Evolutionary conservation across 164 flowering plant genomes (phyloP).

Genomic region (Magnolia changhungtana): DNA sequence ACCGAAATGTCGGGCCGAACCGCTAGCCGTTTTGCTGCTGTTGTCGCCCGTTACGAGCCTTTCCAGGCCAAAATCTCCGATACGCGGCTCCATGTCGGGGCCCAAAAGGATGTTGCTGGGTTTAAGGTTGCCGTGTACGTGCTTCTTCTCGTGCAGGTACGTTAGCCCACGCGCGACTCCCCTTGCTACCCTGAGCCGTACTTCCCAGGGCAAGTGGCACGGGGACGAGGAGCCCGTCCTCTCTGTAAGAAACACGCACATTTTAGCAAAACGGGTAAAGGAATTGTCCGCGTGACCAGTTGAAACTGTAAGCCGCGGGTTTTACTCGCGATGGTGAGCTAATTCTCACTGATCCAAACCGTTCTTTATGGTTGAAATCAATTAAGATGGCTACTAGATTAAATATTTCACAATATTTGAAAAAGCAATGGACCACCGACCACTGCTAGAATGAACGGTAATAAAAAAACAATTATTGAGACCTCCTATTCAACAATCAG

Average conservation of each 20-base stretch:
- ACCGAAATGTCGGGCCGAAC: slow-evolving; percentile 73
- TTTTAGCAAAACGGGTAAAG: no score
- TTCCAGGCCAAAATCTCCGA: slow-evolving; percentile 91
- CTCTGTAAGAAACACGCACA: slow-evolving; percentile 33
- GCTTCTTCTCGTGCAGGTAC: slow-evolving; percentile 91
- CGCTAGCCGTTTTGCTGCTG: slow-evolving; percentile 46
- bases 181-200: slow-evolving; percentile 76
- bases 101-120: slow-evolving; percentile 84
- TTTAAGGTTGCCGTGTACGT: slow-evolving; percentile 91
- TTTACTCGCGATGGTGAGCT: no score
- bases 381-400: no score
- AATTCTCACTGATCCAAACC: no score
- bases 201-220: slow-evolving; percentile 80
- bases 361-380: no score
- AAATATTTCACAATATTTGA: no score
- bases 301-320: no score
- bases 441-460: no score
- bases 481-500: no score
- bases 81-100: slow-evolving; percentile 74
- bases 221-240: slow-evolving; percentile 76
- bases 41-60: slow-evolving; percentile 57
- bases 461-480: no score
- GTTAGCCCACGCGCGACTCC: slow-evolving; percentile 84
- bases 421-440: no score
- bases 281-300: no score